Evolutionary conservation across 495 filamentous ascomycete species (phyloP), one percentile per base, ranked within the genome.

Genomic region (Beverwykella pulmonaria): DNA sequence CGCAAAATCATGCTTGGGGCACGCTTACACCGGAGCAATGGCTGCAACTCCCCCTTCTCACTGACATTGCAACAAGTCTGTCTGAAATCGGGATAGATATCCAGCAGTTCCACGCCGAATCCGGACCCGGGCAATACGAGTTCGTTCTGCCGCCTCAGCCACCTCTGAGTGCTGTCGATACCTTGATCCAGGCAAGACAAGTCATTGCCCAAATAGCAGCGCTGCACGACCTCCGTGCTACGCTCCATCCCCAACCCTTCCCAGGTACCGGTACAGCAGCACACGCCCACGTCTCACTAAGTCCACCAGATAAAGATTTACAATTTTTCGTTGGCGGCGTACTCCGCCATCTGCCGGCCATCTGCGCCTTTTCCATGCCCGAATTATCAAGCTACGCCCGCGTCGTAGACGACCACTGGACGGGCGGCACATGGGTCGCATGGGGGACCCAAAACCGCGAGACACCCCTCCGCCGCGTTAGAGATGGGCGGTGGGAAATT

Each of bases 391-490:
- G 81, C 63, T 93, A 92, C 75, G 81, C 81, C 32, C 79, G 90
- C 8, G 77, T 88, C n/a, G 70, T 70, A 2, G 88, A 90, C 66
- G 82, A 88, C 14, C 78, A 81, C 34, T 96, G 92, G 92, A 84
- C 87, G 0, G 90, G 89, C 1, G 90, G 90, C 0, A 82, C 85
- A 5, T 92, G 87, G 84, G 81, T 91, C 0, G 76, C 84, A 0
- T 92, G 90, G 89, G 90, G 90, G 1, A 88, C 86, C 48, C 83
- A 92, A 73, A 92, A 92, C 71, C 83, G 87, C 20, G 90, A 92
- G 75, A 79, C 83, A 7, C 81, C 90, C 5, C 76, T 93, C 26
- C 78, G 90, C 20, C 84, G 84, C 60, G 81, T 90, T 52, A 54
- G 78, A 54, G 79, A 74, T 17, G 81, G 82, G 25, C 86, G 90